These are phyloP conservation scores for Clarkia xantiana DNA, from an alignment of 345 rosid species.

Conservation along the genomic window DNA sequence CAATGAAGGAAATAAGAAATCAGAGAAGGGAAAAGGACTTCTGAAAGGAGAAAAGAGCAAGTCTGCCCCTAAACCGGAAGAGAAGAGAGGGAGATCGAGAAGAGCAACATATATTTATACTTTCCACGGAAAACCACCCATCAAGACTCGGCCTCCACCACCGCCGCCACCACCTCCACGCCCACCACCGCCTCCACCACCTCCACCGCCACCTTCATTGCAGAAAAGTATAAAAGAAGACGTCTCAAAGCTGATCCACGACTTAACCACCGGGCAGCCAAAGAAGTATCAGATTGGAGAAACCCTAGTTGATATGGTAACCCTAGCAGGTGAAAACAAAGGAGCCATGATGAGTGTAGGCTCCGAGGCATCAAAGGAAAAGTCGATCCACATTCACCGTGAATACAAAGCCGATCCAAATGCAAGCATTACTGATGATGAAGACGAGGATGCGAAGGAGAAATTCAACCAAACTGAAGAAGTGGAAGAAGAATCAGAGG, in stretches of 20 bases:
- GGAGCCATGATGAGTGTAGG: constrained; percentile 59
- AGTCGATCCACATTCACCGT: constrained; percentile 39
- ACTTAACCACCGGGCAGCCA: constrained; percentile 28
- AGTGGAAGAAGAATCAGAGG: constrained; percentile 9
- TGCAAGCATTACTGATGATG: constrained; percentile 52
- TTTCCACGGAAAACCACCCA: constrained; percentile 11
- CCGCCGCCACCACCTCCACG: not conserved
- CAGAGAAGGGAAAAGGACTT: constrained; percentile 13
- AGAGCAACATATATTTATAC: constrained; percentile 9
- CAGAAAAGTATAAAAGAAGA: constrained; percentile 51
- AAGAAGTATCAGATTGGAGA: constrained; percentile 14
- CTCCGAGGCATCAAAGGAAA: constrained; percentile 35
- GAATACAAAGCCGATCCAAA: constrained; percentile 48
- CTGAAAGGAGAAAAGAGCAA: not conserved
- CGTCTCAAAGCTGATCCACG: constrained; percentile 35
- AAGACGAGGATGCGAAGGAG: constrained; percentile 18
- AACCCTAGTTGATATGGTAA: constrained; percentile 27
- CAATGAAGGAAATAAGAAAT: constrained; percentile 6
- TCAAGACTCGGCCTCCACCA: not conserved
- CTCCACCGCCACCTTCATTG: constrained; percentile 19
- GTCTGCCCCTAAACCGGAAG: not conserved
- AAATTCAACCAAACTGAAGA: constrained; percentile 10
- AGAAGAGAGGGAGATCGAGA: constrained; percentile 3
- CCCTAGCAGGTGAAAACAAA: constrained; percentile 76
- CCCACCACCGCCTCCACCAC: constrained; percentile 4